Conservation (phyloP, 2,329 filamentous ascomycete genomes). For the Fusarium sulawesiense region DNA sequence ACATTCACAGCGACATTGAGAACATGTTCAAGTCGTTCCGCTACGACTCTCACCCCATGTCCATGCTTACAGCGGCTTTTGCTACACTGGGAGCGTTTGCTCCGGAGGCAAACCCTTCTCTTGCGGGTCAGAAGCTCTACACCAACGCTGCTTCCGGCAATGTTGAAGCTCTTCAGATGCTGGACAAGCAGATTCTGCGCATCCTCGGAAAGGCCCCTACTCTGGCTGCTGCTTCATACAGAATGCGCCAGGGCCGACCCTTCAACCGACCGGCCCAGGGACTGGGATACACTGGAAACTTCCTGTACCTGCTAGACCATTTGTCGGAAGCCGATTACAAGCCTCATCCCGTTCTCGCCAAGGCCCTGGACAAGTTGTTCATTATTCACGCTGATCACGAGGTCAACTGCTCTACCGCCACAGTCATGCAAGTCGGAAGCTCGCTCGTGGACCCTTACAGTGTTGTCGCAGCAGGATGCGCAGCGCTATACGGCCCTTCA, state of each 20-base stretch:
- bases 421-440: slow-evolving; percentile 66
- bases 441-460: slow-evolving; percentile 67
- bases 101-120: slow-evolving; percentile 62
- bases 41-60: slow-evolving; percentile 65
- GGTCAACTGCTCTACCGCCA: slow-evolving; percentile 67
- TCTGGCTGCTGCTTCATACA: slow-evolving; percentile 62
- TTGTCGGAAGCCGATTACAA: slow-evolving; percentile 59
- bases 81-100: slow-evolving; percentile 62
- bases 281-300: slow-evolving; percentile 65
- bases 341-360: slow-evolving; percentile 62
- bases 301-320: slow-evolving; percentile 65
- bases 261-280: slow-evolving; percentile 62
- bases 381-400: slow-evolving; percentile 70
- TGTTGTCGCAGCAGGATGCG: slow-evolving; percentile 63
- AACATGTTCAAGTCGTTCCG: slow-evolving; percentile 63
- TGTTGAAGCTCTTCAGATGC: slow-evolving; percentile 54
- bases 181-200: slow-evolving; percentile 65
- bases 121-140: slow-evolving; percentile 62
- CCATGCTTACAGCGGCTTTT: slow-evolving; percentile 62
- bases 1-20: slow-evolving; percentile 61
- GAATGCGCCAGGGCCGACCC: slow-evolving; percentile 63
- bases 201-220: slow-evolving; percentile 65
- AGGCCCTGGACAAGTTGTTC: slow-evolving; percentile 64
- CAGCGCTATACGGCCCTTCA: slow-evolving; percentile 66
- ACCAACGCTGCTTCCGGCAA: slow-evolving; percentile 58